Percentiles rank a stretch among this genome's conserved stretches.
phyloP scores from a whole-genome alignment of 768 basidiomycete species.

The Fomitopsis serialis region DNA sequence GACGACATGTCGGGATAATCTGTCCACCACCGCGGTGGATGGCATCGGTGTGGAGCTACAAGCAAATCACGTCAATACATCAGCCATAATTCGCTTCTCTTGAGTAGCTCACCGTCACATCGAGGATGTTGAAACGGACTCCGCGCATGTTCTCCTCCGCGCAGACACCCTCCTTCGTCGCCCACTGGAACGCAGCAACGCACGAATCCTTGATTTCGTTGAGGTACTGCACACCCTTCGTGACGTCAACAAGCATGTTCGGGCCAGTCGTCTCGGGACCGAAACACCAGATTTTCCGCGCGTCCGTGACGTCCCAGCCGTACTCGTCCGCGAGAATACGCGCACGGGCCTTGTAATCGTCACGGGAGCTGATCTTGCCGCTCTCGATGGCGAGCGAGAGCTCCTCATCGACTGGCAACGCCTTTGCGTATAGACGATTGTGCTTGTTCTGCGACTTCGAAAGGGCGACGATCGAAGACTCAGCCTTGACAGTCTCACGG shows the following conservation, averaged over 20 bases:
- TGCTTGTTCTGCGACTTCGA: slow-evolving; percentile 99
- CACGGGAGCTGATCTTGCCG: slow-evolving; percentile 82
- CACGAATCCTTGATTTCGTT: slow-evolving; percentile 99
- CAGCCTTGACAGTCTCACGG: slow-evolving; percentile 94
- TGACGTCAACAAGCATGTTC: slow-evolving; percentile 95
- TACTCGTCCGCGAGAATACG: slow-evolving; percentile 93
- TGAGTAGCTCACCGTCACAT: slow-evolving; percentile 83
- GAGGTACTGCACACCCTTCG: slow-evolving; percentile 98
- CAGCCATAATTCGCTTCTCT: too few relatives aligned
- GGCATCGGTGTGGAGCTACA: slow-evolving; percentile 92
- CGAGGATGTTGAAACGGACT: slow-evolving; percentile 90
- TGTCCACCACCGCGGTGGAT: slow-evolving; percentile 99
- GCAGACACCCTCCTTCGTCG: slow-evolving; percentile 95
- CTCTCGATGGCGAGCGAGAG: slow-evolving; percentile 87
- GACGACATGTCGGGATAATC: slow-evolving; percentile 94
- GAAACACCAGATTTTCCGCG: slow-evolving; percentile 99
- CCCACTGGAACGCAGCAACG: slow-evolving; percentile 99
- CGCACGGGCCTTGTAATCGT: slow-evolving; percentile 96
- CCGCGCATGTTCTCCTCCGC: slow-evolving; percentile 99
- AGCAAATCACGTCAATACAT: not conserved
- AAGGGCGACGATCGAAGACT: slow-evolving; percentile 92
- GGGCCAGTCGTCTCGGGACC: slow-evolving; percentile 97
- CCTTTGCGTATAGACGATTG: slow-evolving; percentile 96
- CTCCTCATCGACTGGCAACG: slow-evolving; percentile 90
- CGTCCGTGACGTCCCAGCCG: slow-evolving; percentile 99